Conservation (phyloP, 2,329 filamentous ascomycete genomes). For the Fusarium stilboides region DNA sequence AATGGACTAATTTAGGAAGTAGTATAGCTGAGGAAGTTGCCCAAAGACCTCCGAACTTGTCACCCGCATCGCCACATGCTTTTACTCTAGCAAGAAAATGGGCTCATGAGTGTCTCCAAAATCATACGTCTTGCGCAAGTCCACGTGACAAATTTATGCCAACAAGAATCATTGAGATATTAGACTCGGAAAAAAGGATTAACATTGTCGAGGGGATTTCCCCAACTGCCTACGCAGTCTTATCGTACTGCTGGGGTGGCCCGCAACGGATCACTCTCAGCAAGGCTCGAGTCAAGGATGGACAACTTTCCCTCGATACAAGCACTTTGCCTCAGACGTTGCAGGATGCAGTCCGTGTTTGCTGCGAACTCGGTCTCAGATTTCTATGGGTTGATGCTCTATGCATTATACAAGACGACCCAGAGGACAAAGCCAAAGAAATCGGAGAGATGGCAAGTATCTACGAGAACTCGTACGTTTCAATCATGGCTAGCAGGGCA, state of each 20-base stretch:
- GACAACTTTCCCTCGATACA: not conserved
- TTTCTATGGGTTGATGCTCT: constrained; percentile 26
- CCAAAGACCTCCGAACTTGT: not conserved
- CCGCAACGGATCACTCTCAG: constrained; percentile 5
- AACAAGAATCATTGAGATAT: not conserved
- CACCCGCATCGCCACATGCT: not conserved
- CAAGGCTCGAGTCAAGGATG: not conserved
- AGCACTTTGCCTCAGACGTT: not conserved
- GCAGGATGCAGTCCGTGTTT: constrained; percentile 4
- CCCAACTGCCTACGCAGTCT: not conserved
- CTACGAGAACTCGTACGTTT: constrained; percentile 19
- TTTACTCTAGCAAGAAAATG: not conserved
- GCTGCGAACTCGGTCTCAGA: constrained; percentile 2
- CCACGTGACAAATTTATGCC: not conserved
- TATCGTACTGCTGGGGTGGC: constrained; percentile 13
- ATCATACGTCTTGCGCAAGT: not conserved
- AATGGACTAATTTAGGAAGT: not conserved
- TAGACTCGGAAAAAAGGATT: not conserved
- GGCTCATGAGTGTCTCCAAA: not conserved
- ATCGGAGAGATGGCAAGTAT: constrained; percentile 24
- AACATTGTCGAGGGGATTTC: not conserved
- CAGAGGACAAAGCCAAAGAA: constrained; percentile 22
- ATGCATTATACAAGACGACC: constrained; percentile 25
- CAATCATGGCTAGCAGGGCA: constrained; percentile 1
- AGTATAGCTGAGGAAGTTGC: not conserved